Evolutionary conservation across 1,284 basidiomycete genomes (phyloP), one percentile per base, ranked within the genome.

Genomic region (Trichosporon coremiiforme): DNA sequence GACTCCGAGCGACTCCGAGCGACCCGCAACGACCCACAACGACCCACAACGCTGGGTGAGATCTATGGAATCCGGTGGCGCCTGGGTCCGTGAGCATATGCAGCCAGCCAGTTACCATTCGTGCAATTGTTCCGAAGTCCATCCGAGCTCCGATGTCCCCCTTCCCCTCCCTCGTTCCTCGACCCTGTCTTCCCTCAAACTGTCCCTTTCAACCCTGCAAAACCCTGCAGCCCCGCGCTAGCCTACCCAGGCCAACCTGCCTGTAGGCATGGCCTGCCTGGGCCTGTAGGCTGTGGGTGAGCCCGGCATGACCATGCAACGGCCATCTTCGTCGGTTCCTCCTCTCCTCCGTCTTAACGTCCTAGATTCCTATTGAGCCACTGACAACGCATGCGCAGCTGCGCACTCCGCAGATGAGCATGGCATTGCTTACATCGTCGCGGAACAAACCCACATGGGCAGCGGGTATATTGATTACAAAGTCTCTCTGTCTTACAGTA

Each of bases 111-210:
- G 33, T 33, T 33, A 8, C 2, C 8, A 22, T 22, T 20, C 47
- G 20, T 9, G 33, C 47, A 20, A 2, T 53, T 53, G 47, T 20
- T 53, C 47, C 47, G 47, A 20, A 5, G 47, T 53, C 20, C 20
- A 53, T 53, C 47, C 47, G 47, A 53, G 47, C 47, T 53, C 47
- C 47, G 47, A 53, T 53, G 47, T 53, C 20, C 4, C n/a, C 20
- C 47, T 10, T 22, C 47, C 2, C 4, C 12, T 4, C 10, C 36
- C 36, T 38, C 36, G 36, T 38, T 38, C 36, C 36, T 38, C 36
- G 10, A 10, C 36, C 36, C 36, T 38, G 36, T 38, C 1, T 7
- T 15, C n/a, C n/a, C n/a, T n/a, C n/a, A n/a, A n/a, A n/a, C n/a
- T 15, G 47, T 53, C 20, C 47, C 47, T 53, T 15, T 4, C 47